A percentile compares a stretch with the other conserved stretches of the same genome.
Evolutionary conservation across 306 rosid species (phyloP).

Genomic region (Vigna angularis): DNA sequence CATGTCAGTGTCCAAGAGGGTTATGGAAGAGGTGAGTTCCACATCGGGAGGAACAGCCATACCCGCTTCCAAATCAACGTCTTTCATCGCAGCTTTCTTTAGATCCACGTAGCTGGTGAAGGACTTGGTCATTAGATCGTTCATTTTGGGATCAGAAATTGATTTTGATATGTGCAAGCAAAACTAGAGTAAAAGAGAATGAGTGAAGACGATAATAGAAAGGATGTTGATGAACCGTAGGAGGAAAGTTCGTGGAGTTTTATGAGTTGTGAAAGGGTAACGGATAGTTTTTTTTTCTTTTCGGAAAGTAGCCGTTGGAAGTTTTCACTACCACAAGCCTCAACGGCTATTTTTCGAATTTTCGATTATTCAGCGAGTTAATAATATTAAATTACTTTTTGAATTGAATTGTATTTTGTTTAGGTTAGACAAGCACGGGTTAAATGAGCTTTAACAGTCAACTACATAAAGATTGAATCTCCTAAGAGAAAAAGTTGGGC

Average conservation of each 20-base stretch:
- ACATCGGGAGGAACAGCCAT: slow-evolving; percentile 15
- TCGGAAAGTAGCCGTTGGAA: neutral
- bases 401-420: no score
- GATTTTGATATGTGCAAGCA: no score
- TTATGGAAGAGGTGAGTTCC: slow-evolving; percentile 55
- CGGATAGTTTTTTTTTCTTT: neutral
- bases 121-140: slow-evolving; percentile 88
- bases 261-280: neutral
- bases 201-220: neutral
- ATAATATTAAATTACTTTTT: neutral
- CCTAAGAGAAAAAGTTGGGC: no score
- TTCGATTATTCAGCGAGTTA: neutral
- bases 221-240: neutral
- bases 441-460: no score
- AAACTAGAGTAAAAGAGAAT: neutral
- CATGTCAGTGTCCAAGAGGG: slow-evolving; percentile 60
- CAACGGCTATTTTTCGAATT: neutral
- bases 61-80: slow-evolving; percentile 79
- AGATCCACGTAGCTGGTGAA: slow-evolving; percentile 84
- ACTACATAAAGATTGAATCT: no score
- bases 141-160: slow-evolving; percentile 51
- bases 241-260: neutral
- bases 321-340: neutral
- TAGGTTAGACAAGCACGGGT: neutral
- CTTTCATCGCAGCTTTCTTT: slow-evolving; percentile 84